Evolutionary conservation across 495 filamentous ascomycete species (phyloP), one percentile per base, ranked within the genome.

Genomic region (Talaromyces adpressus): DNA sequence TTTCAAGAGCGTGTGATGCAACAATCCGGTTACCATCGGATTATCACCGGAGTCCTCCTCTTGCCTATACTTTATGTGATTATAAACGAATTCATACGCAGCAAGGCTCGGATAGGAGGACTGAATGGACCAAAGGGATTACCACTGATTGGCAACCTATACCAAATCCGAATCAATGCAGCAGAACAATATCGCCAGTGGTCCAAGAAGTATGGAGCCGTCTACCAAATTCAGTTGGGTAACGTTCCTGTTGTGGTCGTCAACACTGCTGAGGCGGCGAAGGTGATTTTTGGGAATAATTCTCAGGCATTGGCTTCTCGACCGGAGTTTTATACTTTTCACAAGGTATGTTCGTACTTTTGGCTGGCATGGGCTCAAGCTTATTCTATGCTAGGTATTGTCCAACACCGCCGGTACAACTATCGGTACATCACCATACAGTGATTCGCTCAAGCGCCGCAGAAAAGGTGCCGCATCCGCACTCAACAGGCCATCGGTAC

Each of bases 191-290:
- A 87, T 67, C 78, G 81, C 7, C 67, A 80, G 49, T 88, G 84
- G 85, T 77, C 81, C 1, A 80, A 79, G 61, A 78, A 73, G 25
- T 82, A 84, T 68, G 85, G 85, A 4, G 71, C 77, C 18, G 85
- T 88, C 4, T 89, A 84, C 68, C 87, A 89, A 68, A 87, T 88
- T 6, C 79, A 83, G 67, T 69, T 89, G 1, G 87, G 87, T 3
- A 88, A 86, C 68, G 78, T 83, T 23, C 81, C 81, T 0, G 77
- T 88, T 5, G 75, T 89, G 0, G 80, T 89, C 11, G 83, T 87
- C 5, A 87, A 87, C 66, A 82, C 79, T 30, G 81, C 83, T 3
- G 78, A 79, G 1, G 68, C 82, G 4, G 85, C 84, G 6, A 86
- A 83, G 66, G 70, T 77, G 25, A 64, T 89, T 4, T 87, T 88